Base-by-base conservation (phyloP, 306 rosid genomes). In the Prunus mongolica region DNA sequence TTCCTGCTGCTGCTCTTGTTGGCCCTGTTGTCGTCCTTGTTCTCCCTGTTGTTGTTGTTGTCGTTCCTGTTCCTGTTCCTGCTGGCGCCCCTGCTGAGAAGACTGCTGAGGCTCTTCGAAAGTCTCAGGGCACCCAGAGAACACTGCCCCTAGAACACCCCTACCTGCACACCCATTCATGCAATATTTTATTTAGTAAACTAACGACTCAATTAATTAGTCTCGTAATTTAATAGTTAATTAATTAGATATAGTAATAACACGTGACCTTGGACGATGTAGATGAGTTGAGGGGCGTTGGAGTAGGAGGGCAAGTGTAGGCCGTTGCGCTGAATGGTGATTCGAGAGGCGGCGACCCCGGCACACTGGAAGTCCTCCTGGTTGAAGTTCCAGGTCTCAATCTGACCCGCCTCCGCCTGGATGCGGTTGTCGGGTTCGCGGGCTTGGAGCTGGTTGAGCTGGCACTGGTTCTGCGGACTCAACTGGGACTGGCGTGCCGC, bases 291-390 rank as follows among this genome's bases (percentile, higher is more conserved):
- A 13, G 87, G 89, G 6, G 86, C 73, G 30, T 78, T 83, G 52
- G 63, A 38, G 82, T 82, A 85, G 7, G 84, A 78, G 20, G 89
- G 91, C 76, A 87, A 81, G 76, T 76, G 85, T 38, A 87, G 91
- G 41, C 91, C 86, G 32, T 78, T 77, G 25, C 62, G 86, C 8
- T 87, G 79, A 28, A 87, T 76, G 49, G 83, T 82, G 19, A 20
- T 20, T 18, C 87, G 65, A 5, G 45, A 34, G 8, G 74, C 32
- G 4, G 89, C 89, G 0, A 78, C 87, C 2, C 87, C 87, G 0
- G 82, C 77, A 58, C 91, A 87, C 34, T 49, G 77, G 63, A 85
- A 80, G 63, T 75, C 65, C 41, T 82, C 68, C 60, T 80, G 45
- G 85, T 81, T 78, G 57, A 79, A 84, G 73, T 87, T 67, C 91